Conservation (phyloP, 345 rosid species). For the Brassica carinata region DNA sequence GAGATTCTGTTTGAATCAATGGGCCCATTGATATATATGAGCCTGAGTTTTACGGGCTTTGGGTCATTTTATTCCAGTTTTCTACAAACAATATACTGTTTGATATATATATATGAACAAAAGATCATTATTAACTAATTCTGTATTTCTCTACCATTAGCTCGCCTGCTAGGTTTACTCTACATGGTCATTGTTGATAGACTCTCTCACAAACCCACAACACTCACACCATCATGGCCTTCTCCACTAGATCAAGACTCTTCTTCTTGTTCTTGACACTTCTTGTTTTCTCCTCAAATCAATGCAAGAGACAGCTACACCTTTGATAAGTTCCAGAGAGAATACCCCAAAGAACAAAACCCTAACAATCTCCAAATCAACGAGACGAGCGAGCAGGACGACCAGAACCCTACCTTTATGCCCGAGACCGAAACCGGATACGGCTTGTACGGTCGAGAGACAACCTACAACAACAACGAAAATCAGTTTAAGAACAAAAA, state of each 20-base stretch:
- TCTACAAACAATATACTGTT: no score
- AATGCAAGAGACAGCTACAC: conserved; percentile 39
- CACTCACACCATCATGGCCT: conserved; percentile 34
- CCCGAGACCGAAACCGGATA: conserved; percentile 33
- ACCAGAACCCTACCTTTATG: conserved; percentile 37
- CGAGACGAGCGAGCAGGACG: conserved; percentile 25
- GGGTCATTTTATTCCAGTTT: no score
- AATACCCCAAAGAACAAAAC: conserved; percentile 6
- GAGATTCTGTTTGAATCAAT: not conserved
- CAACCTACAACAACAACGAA: conserved; percentile 35
- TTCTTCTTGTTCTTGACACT: conserved; percentile 27
- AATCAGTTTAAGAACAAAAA: conserved; percentile 9
- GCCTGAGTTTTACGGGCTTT: not conserved
- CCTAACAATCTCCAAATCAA: conserved; percentile 21
- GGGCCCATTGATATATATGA: not conserved
- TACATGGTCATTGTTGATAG: no score
- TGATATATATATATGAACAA: no score
- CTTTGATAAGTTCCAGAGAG: conserved; percentile 39
- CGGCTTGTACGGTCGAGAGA: conserved; percentile 40
- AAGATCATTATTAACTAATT: no score
- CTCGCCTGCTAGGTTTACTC: no score
- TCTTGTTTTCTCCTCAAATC: conserved; percentile 30
- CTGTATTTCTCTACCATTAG: no score
- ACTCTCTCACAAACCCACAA: conserved; percentile 18
- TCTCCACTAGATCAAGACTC: conserved; percentile 26